Base-by-base conservation (phyloP, 305 asterid species). In the Vinca major region DNA sequence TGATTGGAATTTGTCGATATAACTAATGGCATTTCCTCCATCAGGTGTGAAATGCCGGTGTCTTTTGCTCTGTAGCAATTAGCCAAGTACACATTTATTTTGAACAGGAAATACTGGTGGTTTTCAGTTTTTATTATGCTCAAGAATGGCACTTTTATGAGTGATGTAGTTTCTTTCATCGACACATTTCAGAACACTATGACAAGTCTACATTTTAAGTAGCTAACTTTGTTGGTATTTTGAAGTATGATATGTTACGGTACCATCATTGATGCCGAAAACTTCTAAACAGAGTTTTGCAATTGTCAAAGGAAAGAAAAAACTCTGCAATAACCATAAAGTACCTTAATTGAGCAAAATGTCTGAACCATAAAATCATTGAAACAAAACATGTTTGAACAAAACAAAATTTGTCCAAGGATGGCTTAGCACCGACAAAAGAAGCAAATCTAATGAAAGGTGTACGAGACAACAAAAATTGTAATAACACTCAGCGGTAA, bases 1-100 rank as follows among this genome's bases (percentile, higher is more conserved):
- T 80, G 84, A 86, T 44, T 70, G 21, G 60, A 79, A 90, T 90
- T 81, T 62, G 92, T 39, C 76, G 89, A 84, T 81, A 61, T 74
- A 10, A 54, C 79, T 21, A 13, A 51, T 44, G 21, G 65, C 26
- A 44, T 40, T 48, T 56, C 62, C 71, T 66, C 39, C 9, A 39
- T 0, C 1, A 7, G 47, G 26, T 37, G 13, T 37, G 5, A 37
- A 37, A 40, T 36, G 33, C 11, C 10, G 47, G 57, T 36, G 3
- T 50, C 10, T 12, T 50, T 50, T 33, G 7, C 48, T 50, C 36
- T 17, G 60, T 50, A 33, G 60, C 7, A 39, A 37, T 0, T 26
- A 26, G 33, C 33, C 33, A 26, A 26, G 33, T 26, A 54, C 36
- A 12, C 41, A 41, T 50, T 33, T 65, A 43, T 36, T 49, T 12